Percentiles rank a stretch among this genome's conserved stretches.
phyloP scores from a whole-genome alignment of 768 basidiomycete genomes.

The Tephrocybe sp. region DNA sequence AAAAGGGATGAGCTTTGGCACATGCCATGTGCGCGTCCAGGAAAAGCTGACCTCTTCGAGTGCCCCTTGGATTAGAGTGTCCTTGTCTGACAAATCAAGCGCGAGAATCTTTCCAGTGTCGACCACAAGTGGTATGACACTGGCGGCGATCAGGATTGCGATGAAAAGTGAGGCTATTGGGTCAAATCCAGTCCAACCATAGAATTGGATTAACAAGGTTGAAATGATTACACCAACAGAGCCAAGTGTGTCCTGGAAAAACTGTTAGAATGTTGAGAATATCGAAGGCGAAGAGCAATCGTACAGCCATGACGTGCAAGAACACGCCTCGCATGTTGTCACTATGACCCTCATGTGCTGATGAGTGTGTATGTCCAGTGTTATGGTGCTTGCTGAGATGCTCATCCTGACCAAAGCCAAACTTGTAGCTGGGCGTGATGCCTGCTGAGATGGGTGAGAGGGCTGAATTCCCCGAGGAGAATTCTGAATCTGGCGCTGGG shows the following conservation, averaged over 20 bases:
- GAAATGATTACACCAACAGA: slow-evolving; percentile 98
- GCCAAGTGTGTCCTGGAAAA: slow-evolving; percentile 81
- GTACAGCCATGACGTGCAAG: slow-evolving; percentile 92
- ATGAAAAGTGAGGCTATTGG: slow-evolving; percentile 98
- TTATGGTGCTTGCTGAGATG: slow-evolving; percentile 49
- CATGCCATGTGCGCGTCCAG: background rate
- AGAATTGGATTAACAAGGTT: slow-evolving; percentile 90
- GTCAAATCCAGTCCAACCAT: slow-evolving; percentile 99
- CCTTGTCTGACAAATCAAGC: slow-evolving; percentile 75
- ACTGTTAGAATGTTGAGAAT: slow-evolving; percentile 6
- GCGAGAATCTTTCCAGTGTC: slow-evolving; percentile 89
- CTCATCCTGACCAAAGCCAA: slow-evolving; percentile 46
- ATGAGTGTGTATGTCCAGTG: slow-evolving; percentile 38
- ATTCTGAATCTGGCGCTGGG: slow-evolving; percentile 13
- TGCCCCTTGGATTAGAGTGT: slow-evolving; percentile 51
- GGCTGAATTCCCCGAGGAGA: slow-evolving; percentile 11
- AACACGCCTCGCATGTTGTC: slow-evolving; percentile 99
- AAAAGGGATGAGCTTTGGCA: slow-evolving; percentile 15
- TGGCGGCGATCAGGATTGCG: slow-evolving; percentile 90
- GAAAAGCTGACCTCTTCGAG: slow-evolving; percentile 54
- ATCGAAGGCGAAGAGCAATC: slow-evolving; percentile 19
- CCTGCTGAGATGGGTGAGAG: slow-evolving; percentile 21
- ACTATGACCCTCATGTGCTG: slow-evolving; percentile 79
- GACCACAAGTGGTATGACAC: slow-evolving; percentile 91
- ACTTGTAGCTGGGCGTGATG: slow-evolving; percentile 62